phyloP scores from a whole-genome alignment of 2,329 filamentous ascomycete genomes.

The Blastomyces gilchristii region DNA sequence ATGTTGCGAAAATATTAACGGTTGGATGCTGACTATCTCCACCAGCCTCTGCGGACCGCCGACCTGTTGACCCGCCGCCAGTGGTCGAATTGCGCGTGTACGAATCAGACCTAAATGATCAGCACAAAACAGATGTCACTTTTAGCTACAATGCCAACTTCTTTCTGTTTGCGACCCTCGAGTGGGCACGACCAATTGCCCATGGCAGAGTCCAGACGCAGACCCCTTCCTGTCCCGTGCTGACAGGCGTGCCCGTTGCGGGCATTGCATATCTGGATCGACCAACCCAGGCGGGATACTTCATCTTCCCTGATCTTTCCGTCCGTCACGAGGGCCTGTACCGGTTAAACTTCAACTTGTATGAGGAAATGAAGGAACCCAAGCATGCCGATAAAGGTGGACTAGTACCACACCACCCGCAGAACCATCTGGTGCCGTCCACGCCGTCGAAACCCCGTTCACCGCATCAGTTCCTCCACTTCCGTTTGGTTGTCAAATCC shows the following conservation, averaged over 20 bases:
- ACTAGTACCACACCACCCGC: conserved; percentile 30
- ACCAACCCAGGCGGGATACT: conserved; percentile 71
- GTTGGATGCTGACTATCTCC: conserved; percentile 12
- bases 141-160: conserved; percentile 94
- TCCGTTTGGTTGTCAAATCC: conserved; percentile 83
- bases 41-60: conserved; percentile 70
- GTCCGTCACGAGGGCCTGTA: conserved; percentile 93
- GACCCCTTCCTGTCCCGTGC: conserved; percentile 63
- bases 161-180: conserved; percentile 88
- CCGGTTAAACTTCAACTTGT: conserved; percentile 81
- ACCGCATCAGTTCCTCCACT: conserved; percentile 57
- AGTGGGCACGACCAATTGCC: conserved; percentile 73
- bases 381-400: conserved; percentile 60
- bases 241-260: conserved; percentile 89
- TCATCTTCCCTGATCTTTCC: conserved; percentile 93
- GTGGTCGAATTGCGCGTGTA: conserved; percentile 85
- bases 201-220: conserved; percentile 62
- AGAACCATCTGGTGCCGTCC: conserved; percentile 19
- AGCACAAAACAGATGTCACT: conserved; percentile 60
- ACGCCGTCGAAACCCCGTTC: conserved; percentile 32
- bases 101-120: conserved; percentile 51
- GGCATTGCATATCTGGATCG: conserved; percentile 94
- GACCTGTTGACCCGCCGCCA: conserved; percentile 87
- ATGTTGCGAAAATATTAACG: not conserved
- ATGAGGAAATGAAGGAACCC: conserved; percentile 81